Base-by-base conservation (phyloP, 257 asterid species). In the Datura wrightii region DNA sequence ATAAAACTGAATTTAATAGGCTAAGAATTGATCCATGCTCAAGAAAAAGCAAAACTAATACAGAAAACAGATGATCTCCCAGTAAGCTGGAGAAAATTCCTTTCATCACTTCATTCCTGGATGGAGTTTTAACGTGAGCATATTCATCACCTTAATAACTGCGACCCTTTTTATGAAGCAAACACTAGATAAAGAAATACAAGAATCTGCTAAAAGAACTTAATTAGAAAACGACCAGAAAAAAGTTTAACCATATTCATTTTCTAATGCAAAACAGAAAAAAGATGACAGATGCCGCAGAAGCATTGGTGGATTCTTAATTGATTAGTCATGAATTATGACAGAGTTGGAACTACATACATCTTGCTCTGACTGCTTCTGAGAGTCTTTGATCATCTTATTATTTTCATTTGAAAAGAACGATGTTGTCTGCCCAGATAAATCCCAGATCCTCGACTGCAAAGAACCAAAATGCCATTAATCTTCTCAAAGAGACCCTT, bases 381-480 rank as follows among this genome's bases (percentile, higher is more conserved):
- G 95, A 46, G 91, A 89, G 82, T 94, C 98, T 85, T 93, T 93
- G 52, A 87, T 83, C 90, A 69, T 87, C 91, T 90, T 91, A 89
- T 89, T 89, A 88, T 88, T 90, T 89, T 93, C 97, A 36, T 89
- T 91, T 90, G 91, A 83, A 86, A 93, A 89, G 89, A 90, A 94
- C 89, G 91, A 84, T 19, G 89, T 86, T 39, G 97, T 93, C 91
- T 90, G 96, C 83, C 98, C 98, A 41, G 98, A 92, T 85, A 96
- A 95, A 90, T 96, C 99, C 99, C 98, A 96, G 86, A 96, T 91
- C 85, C 94, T 90, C 71, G 92, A 87, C 98, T 96, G 97, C 90
- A 86, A 72, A 76, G 63, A 78, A 72, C 82, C 60, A 83, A 86
- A 80, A 83, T 82, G 66, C 31, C 60, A 58, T 83, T 88, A 85